Conservation (phyloP, 1,139 yeast species). For the Hanseniaspora uvarum region DNA sequence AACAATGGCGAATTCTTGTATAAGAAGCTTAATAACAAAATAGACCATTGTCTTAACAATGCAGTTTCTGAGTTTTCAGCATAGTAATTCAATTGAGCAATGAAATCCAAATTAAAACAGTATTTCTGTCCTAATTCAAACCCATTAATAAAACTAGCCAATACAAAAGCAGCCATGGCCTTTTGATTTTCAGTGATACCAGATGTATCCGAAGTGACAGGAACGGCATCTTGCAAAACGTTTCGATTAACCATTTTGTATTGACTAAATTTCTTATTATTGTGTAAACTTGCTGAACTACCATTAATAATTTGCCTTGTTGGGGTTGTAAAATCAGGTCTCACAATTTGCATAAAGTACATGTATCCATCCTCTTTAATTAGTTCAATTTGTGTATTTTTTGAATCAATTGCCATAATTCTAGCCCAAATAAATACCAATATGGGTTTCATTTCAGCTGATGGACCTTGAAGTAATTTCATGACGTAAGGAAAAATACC, state of each 20-base stretch:
- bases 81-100: conserved; percentile 57
- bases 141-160: conserved; percentile 72
- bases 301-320: conserved; percentile 26
- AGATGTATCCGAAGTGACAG: conserved; percentile 27
- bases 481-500: conserved; percentile 94
- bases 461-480: conserved; percentile 84
- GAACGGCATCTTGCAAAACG: conserved; percentile 22
- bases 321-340: conserved; percentile 38
- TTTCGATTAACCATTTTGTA: conserved; percentile 21
- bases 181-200: conserved; percentile 64
- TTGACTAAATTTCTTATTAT: conserved; percentile 22
- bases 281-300: conserved; percentile 29
- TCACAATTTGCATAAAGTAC: conserved; percentile 70
- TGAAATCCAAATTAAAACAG: conserved; percentile 64
- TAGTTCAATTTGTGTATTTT: conserved; percentile 82
- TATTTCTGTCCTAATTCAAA: conserved; percentile 71
- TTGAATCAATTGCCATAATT: conserved; percentile 88
- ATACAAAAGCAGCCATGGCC: conserved; percentile 90
- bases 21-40: conserved; percentile 64
- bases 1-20: conserved; percentile 70
- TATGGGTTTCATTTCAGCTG: conserved; percentile 89
- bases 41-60: conserved; percentile 82
- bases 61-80: conserved; percentile 72
- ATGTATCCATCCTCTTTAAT: conserved; percentile 85
- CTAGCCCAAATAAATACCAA: conserved; percentile 95